These are phyloP conservation scores for Mycena kentingensis DNA, from an alignment of 768 basidiomycete species.

Conservation along the genomic window DNA sequence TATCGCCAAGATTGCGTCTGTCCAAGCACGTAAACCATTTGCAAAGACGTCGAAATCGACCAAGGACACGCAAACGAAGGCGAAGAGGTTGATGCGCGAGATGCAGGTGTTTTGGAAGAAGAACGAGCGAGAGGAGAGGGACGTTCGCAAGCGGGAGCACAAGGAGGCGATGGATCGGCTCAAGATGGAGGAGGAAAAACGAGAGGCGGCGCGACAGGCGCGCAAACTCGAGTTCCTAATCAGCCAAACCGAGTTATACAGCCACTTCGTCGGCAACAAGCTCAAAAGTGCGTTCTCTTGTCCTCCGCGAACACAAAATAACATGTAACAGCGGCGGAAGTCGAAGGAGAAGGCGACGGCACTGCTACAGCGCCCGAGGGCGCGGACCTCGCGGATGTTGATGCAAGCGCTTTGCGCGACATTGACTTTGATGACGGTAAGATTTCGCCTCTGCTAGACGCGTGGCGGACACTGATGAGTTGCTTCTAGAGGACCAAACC, in stretches of 20 bases:
- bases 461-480: conserved; percentile 1
- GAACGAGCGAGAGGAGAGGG: conserved; percentile 95
- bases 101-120: conserved; percentile 98
- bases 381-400: conserved; percentile 58
- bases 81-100: conserved; percentile 89
- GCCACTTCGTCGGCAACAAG: conserved; percentile 98
- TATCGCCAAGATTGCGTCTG: conserved; percentile 69
- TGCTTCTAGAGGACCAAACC: conserved; percentile 72
- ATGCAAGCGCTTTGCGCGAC: conserved; percentile 57
- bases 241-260: conserved; percentile 97
- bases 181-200: conserved; percentile 87
- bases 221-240: conserved; percentile 98
- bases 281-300: conserved; percentile 67
- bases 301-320: conserved; percentile 9
- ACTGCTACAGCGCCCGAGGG: conserved; percentile 54
- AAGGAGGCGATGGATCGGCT: conserved; percentile 90
- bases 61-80: conserved; percentile 84
- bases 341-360: conserved; percentile 59
- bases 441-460: conserved; percentile 23
- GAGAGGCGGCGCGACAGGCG: conserved; percentile 91
- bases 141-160: conserved; percentile 89
- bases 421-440: conserved; percentile 92
- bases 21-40: conserved; percentile 78
- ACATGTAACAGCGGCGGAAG: conserved; percentile 63
- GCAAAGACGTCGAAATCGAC: conserved; percentile 71